phyloP scores from a whole-genome alignment of 1,284 basidiomycete species.

The Malassezia cuniculi region DNA sequence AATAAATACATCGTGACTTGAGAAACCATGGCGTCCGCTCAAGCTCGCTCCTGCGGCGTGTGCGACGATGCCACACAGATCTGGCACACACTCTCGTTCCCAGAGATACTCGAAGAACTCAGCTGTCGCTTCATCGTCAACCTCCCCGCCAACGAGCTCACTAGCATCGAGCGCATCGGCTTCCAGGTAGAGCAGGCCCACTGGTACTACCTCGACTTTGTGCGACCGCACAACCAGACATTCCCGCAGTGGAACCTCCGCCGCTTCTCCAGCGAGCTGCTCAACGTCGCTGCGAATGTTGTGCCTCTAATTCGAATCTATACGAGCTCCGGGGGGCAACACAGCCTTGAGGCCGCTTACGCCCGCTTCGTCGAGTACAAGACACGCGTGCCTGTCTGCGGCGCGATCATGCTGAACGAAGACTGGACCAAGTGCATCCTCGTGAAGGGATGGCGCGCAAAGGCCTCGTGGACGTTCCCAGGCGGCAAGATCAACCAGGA shows the following conservation, averaged over 20 bases:
- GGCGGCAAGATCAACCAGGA: constrained; percentile 97
- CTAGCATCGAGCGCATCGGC: constrained; percentile 80
- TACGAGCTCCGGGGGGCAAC: constrained; percentile 25
- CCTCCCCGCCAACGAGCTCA: constrained; percentile 81
- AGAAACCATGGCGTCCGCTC: too few relatives aligned
- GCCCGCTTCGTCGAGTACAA: constrained; percentile 59
- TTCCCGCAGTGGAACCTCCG: constrained; percentile 67
- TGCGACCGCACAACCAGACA: constrained; percentile 66
- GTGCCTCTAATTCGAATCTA: constrained; percentile 42
- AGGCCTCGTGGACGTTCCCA: constrained; percentile 93
- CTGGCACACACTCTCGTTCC: constrained; percentile 13
- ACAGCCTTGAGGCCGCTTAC: constrained; percentile 37
- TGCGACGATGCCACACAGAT: too few relatives aligned
- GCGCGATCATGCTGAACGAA: constrained; percentile 84
- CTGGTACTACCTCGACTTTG: constrained; percentile 99
- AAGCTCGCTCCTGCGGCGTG: too few relatives aligned
- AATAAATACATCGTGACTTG: too few relatives aligned
- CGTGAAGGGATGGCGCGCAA: constrained; percentile 90
- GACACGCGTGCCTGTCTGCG: constrained; percentile 94
- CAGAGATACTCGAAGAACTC: constrained; percentile 46
- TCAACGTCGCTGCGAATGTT: constrained; percentile 33
- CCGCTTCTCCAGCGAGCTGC: constrained; percentile 85
- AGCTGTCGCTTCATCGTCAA: constrained; percentile 78
- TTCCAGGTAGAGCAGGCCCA: constrained; percentile 99
- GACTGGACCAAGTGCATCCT: constrained; percentile 59